Evolutionary conservation across 768 basidiomycete species (phyloP).

Genomic region (Amanita subjunquillea): DNA sequence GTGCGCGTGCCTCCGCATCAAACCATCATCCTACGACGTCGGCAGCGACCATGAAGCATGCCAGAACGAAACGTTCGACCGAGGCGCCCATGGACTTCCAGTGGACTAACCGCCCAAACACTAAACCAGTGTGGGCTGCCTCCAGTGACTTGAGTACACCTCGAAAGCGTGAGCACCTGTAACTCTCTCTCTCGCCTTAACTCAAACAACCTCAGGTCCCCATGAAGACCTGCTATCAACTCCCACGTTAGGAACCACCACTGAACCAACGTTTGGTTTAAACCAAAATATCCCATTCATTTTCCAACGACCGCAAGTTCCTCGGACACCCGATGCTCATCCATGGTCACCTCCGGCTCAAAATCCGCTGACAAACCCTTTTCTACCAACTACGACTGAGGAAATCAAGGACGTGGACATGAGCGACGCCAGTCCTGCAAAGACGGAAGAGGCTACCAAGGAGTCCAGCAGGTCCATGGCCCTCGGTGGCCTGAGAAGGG

Average conservation of each 20-base stretch:
- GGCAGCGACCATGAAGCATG: constrained; percentile 11
- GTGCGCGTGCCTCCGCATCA: neutral
- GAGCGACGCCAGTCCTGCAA: constrained; percentile 59
- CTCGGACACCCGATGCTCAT: constrained; percentile 32
- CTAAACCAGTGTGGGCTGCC: constrained; percentile 50
- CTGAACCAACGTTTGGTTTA: constrained; percentile 48
- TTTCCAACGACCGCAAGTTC: constrained; percentile 33
- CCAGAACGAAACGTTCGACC: constrained; percentile 38
- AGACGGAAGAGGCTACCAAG: constrained; percentile 26
- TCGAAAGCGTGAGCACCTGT: constrained; percentile 50
- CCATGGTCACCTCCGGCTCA: constrained; percentile 60
- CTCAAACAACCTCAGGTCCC: constrained; percentile 19
- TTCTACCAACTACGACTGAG: constrained; percentile 24
- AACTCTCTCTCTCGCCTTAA: neutral
- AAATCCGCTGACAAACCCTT: constrained; percentile 50
- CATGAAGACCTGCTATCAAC: constrained; percentile 32
- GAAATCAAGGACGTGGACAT: constrained; percentile 68
- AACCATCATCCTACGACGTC: neutral
- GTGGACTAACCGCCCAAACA: constrained; percentile 58
- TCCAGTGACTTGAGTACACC: constrained; percentile 41
- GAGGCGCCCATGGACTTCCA: constrained; percentile 90
- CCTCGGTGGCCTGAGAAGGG: constrained; percentile 52
- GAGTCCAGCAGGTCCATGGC: constrained; percentile 43
- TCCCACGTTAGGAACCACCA: constrained; percentile 23
- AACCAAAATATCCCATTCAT: constrained; percentile 67